phyloP scores from a whole-genome alignment of 164 flowering plant genomes.

The Sedum album region DNA sequence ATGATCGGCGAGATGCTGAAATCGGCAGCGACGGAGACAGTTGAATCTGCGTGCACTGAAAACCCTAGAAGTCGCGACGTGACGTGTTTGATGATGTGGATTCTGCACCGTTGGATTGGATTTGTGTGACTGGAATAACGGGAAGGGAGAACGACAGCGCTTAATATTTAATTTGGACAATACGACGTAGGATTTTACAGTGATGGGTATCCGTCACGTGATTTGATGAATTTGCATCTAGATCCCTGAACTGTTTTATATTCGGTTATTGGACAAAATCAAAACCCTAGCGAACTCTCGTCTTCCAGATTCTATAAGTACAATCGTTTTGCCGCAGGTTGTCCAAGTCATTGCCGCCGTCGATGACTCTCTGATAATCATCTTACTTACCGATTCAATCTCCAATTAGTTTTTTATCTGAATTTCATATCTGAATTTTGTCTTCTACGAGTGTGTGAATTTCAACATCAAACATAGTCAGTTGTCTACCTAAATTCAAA shows the following conservation, averaged over 20 bases:
- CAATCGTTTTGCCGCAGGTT: not conserved
- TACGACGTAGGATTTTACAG: too few species aligned
- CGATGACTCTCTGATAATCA: not conserved
- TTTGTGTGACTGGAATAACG: too few species aligned
- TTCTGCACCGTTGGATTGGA: not conserved
- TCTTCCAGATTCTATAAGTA: not conserved
- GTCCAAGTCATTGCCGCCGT: not conserved
- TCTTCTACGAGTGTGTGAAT: not conserved
- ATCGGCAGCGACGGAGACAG: not conserved
- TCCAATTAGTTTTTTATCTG: too few species aligned
- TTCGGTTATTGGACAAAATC: not conserved
- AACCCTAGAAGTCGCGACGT: not conserved
- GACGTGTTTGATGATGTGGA: not conserved
- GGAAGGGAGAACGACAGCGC: too few species aligned
- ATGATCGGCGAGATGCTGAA: not conserved
- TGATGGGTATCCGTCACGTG: too few species aligned
- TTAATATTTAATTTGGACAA: not conserved
- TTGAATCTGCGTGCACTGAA: not conserved
- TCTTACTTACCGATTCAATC: too few species aligned
- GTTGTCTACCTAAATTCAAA: not conserved
- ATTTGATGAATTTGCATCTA: not conserved
- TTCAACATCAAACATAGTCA: not conserved
- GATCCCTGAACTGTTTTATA: not conserved
- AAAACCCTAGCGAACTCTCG: not conserved
- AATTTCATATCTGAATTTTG: too few species aligned